These are phyloP conservation scores for Cyberlindnera japonica DNA, from an alignment of 805 yeast genomes.

Conservation along the genomic window DNA sequence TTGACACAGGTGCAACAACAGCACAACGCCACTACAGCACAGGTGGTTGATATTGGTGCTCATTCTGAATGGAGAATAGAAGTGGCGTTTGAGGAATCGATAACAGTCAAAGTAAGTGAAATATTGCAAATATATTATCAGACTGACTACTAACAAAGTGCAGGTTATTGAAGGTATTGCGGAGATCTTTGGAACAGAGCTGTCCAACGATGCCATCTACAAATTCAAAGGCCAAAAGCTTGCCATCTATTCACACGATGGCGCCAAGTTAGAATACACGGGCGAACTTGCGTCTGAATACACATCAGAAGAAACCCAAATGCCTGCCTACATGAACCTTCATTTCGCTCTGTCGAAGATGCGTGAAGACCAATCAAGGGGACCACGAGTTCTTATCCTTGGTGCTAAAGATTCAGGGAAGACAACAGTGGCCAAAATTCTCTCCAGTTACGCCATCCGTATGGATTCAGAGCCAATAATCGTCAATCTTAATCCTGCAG, in stretches of 20 bases:
- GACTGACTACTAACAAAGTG: not conserved
- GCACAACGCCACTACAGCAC: constrained; percentile 7
- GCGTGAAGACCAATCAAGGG: constrained; percentile 32
- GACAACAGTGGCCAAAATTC: constrained; percentile 63
- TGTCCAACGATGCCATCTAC: constrained; percentile 67
- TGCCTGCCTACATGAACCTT: constrained; percentile 59
- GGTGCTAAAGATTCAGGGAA: constrained; percentile 80
- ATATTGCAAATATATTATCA: not conserved
- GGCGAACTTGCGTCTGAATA: constrained; percentile 52
- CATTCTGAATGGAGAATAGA: constrained; percentile 76
- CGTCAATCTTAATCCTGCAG: constrained; percentile 75
- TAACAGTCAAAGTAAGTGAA: constrained; percentile 44
- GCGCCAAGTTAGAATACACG: constrained; percentile 47
- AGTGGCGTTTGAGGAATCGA: constrained; percentile 46
- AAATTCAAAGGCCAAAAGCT: constrained; percentile 51
- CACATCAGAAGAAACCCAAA: constrained; percentile 65
- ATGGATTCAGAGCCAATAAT: constrained; percentile 64
- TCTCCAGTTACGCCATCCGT: constrained; percentile 74
- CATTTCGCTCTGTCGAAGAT: constrained; percentile 71
- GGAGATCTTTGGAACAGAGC: constrained; percentile 91
- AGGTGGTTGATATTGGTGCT: constrained; percentile 26
- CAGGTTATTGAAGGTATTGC: constrained; percentile 62
- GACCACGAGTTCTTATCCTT: constrained; percentile 55
- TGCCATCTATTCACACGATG: constrained; percentile 59
- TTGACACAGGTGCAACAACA: constrained; percentile 1